A percentile compares a stretch with the other conserved stretches of the same genome.
phyloP scores from a whole-genome alignment of 805 yeast genomes.

The Candida pseudofarinosa region DNA sequence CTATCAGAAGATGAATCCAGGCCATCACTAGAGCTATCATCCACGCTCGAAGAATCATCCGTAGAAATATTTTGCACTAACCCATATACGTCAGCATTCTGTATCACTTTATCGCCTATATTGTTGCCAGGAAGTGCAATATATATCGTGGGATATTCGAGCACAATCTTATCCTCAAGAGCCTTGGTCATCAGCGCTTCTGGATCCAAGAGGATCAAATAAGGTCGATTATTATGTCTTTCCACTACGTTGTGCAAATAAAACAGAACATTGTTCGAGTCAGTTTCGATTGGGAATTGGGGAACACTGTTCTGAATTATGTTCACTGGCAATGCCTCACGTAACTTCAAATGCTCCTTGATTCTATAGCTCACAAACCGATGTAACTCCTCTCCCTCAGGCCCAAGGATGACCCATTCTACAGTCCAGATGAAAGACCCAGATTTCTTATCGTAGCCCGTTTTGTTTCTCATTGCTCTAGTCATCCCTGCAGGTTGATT shows the following conservation, averaged over 20 bases:
- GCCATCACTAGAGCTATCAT: constrained; percentile 3
- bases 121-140: constrained; percentile 26
- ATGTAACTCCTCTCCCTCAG: constrained; percentile 19
- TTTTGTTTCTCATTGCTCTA: constrained; percentile 56
- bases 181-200: constrained; percentile 41
- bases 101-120: constrained; percentile 21
- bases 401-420: constrained; percentile 56
- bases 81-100: constrained; percentile 17
- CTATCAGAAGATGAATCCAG: constrained; percentile 5
- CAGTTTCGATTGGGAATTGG: constrained; percentile 6
- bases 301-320: constrained; percentile 16
- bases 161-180: constrained; percentile 54
- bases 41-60: constrained; percentile 7
- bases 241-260: constrained; percentile 31
- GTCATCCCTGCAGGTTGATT: constrained; percentile 73
- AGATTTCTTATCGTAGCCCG: constrained; percentile 63
- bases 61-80: not conserved
- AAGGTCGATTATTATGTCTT: constrained; percentile 11
- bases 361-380: constrained; percentile 42
- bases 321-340: constrained; percentile 40
- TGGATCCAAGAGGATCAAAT: constrained; percentile 35
- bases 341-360: constrained; percentile 32
- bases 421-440: constrained; percentile 73
- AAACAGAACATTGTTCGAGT: constrained; percentile 24
- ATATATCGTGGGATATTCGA: constrained; percentile 74